Percentiles rank a stretch among this genome's conserved stretches.
Conservation (phyloP, 768 basidiomycete species). For the Neoboletus brunneissimus region DNA sequence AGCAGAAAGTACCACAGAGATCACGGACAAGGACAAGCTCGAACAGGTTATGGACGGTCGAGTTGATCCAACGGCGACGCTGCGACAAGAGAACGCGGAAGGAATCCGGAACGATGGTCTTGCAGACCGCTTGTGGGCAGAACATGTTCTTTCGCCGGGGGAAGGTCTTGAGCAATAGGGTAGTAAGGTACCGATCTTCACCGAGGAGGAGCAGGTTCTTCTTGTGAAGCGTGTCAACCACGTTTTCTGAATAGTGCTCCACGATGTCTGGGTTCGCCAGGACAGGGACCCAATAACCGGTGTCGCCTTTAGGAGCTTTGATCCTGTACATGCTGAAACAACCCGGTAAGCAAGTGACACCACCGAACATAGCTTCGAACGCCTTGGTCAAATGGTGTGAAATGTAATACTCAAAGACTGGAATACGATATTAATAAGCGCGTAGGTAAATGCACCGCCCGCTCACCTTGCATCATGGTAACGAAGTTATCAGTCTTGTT, state of each 20-base stretch:
- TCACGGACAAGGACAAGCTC: conserved; percentile 93
- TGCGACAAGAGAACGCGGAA: conserved; percentile 93
- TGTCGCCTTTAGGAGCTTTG: conserved; percentile 96
- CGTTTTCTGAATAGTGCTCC: conserved; percentile 98
- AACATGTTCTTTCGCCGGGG: conserved; percentile 99
- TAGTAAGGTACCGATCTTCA: conserved; percentile 99
- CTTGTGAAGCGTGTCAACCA: conserved; percentile 99
- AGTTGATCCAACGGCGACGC: conserved; percentile 99
- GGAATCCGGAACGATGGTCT: conserved; percentile 96
- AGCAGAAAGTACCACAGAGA: conserved; percentile 99
- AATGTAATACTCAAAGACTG: conserved; percentile 99
- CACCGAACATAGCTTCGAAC: conserved; percentile 99
- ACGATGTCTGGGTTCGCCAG: conserved; percentile 98
- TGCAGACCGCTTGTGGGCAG: conserved; percentile 98
- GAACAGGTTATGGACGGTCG: conserved; percentile 96
- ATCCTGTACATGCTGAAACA: conserved; percentile 99
- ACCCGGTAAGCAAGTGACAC: conserved; percentile 98
- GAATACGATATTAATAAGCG: conserved; percentile 5
- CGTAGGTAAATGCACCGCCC: not conserved
- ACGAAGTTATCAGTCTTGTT: conserved; percentile 99
- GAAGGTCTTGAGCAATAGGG: conserved; percentile 98
- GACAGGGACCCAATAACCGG: conserved; percentile 97
- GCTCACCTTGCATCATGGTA: conserved; percentile 98
- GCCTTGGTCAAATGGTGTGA: conserved; percentile 99
- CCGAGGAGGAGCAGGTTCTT: conserved; percentile 96